A percentile compares a stretch with the other conserved stretches of the same genome.
phyloP scores from a whole-genome alignment of 2,329 filamentous ascomycete genomes.

The Paracoccidioides lutzii region DNA sequence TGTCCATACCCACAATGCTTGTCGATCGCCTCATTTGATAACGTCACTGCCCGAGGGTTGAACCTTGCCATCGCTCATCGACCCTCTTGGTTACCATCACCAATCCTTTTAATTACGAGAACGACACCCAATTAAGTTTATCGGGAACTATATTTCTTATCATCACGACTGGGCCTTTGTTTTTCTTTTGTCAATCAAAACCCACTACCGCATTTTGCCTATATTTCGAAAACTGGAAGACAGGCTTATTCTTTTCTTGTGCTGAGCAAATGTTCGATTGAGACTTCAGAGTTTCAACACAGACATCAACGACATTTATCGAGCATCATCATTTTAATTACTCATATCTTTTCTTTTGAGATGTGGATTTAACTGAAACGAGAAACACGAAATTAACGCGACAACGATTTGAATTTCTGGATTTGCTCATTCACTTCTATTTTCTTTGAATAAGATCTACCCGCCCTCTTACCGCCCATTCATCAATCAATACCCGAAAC shows the following conservation, averaged over 20 bases:
- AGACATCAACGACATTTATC: not conserved
- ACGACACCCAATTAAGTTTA: not conserved
- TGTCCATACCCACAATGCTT: not conserved
- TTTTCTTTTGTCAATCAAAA: not conserved
- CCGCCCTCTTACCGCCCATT: not conserved
- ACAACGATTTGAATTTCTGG: not conserved
- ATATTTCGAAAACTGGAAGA: not conserved
- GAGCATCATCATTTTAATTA: not conserved
- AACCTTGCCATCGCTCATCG: not conserved
- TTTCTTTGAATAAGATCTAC: conserved; percentile 1
- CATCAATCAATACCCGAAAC: not conserved
- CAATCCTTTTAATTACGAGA: not conserved
- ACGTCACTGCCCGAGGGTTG: not conserved
- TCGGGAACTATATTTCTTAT: not conserved
- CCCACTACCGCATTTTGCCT: not conserved
- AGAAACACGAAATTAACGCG: conserved; percentile 3
- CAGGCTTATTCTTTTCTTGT: not conserved
- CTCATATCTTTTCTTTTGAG: not conserved
- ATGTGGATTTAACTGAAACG: not conserved
- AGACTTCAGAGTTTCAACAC: not conserved
- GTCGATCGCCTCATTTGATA: not conserved
- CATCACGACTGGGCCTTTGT: not conserved
- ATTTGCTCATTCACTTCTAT: not conserved
- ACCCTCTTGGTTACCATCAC: not conserved
- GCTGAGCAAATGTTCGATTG: not conserved